These are phyloP conservation scores for Corynespora cassiicola DNA, from an alignment of 2,329 filamentous ascomycete species.

Conservation along the genomic window DNA sequence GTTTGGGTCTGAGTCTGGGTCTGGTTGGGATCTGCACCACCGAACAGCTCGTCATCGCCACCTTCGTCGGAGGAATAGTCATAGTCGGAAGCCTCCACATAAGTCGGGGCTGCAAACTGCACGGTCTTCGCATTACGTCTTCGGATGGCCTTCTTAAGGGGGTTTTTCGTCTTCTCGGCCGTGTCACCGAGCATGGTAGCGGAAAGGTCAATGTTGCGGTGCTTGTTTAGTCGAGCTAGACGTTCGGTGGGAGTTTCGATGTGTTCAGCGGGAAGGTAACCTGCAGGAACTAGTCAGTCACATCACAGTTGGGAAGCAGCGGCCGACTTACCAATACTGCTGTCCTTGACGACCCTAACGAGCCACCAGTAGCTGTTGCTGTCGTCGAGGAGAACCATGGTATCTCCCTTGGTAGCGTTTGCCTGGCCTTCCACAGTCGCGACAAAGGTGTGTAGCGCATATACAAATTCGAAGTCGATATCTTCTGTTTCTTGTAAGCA, in stretches of 20 bases:
- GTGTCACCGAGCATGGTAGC: constrained; percentile 76
- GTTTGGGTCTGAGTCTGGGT: constrained; percentile 25
- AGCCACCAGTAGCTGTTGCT: constrained; percentile 99
- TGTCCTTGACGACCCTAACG: constrained; percentile 95
- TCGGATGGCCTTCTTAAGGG: constrained; percentile 83
- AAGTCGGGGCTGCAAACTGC: constrained; percentile 83
- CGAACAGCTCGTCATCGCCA: constrained; percentile 51
- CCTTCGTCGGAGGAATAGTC: constrained; percentile 87
- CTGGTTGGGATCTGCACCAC: constrained; percentile 42
- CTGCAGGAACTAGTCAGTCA: no score
- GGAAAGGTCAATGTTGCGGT: constrained; percentile 90
- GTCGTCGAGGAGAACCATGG: constrained; percentile 97
- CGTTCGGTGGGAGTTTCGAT: constrained; percentile 98
- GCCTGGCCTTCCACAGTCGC: constrained; percentile 98
- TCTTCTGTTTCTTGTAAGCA: constrained; percentile 96
- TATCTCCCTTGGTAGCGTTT: constrained; percentile 97
- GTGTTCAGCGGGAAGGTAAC: constrained; percentile 95
- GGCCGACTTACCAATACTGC: constrained; percentile 75
- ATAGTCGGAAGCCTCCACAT: constrained; percentile 85
- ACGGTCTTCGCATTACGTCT: constrained; percentile 85
- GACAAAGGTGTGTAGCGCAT: constrained; percentile 96
- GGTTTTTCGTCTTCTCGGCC: constrained; percentile 80
- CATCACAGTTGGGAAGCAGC: constrained; percentile 8
- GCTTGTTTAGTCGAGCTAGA: constrained; percentile 92
- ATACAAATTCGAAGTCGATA: constrained; percentile 99